Evolutionary conservation across 1,284 basidiomycete genomes (phyloP).

Genomic region (Cryptococcus sp.): DNA sequence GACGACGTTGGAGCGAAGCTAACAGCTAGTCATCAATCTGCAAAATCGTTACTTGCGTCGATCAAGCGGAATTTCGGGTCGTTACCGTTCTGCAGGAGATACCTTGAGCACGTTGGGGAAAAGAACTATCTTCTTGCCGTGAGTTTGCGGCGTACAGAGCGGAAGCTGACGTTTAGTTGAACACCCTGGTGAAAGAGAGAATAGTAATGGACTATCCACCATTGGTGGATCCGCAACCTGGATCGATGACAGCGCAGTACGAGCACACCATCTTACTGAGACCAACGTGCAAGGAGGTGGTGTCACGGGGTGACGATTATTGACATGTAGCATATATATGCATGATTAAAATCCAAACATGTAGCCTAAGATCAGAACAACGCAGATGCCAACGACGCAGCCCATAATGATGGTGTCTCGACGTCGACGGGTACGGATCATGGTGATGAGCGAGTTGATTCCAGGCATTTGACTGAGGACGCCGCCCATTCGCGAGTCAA

Average conservation of each 20-base stretch:
- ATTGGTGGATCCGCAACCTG: conserved; percentile 65
- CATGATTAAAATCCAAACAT: conserved; percentile 59
- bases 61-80: conserved; percentile 96
- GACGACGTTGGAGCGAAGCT: not conserved
- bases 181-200: conserved; percentile 82
- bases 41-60: conserved; percentile 79
- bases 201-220: conserved; percentile 96
- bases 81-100: conserved; percentile 91
- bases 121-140: conserved; percentile 91
- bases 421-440: conserved; percentile 88
- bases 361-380: conserved; percentile 76
- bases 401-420: conserved; percentile 90
- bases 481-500: conserved; percentile 78
- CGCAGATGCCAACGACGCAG: conserved; percentile 78
- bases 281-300: conserved; percentile 91
- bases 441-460: conserved; percentile 82
- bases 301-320: conserved; percentile 92
- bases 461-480: conserved; percentile 87
- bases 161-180: conserved; percentile 61
- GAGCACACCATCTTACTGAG: conserved; percentile 91
- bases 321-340: conserved; percentile 43
- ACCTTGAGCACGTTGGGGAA: conserved; percentile 91
- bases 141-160: conserved; percentile 35
- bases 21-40: conserved; percentile 62
- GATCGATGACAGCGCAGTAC: conserved; percentile 92